Conservation (phyloP, 768 basidiomycete species). For the Kwoniella botswanensis region DNA sequence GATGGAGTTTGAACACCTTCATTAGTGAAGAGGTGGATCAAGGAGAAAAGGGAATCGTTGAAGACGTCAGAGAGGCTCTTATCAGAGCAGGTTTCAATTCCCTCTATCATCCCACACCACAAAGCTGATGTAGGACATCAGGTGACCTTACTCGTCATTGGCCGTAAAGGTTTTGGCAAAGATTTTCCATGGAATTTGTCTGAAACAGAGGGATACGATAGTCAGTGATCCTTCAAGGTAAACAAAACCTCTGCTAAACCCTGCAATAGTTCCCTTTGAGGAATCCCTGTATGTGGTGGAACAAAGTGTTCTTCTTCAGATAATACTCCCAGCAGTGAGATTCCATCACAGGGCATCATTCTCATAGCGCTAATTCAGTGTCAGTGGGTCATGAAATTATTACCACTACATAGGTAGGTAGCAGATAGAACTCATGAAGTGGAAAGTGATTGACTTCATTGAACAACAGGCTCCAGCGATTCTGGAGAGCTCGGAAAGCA, state of each 20-base stretch:
- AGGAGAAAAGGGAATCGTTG: slow-evolving; percentile 23
- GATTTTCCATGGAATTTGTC: slow-evolving; percentile 30
- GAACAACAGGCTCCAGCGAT: slow-evolving; percentile 17
- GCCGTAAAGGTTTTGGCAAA: slow-evolving; percentile 23
- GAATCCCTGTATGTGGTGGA: slow-evolving; percentile 35
- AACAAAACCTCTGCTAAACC: not conserved
- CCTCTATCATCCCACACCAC: too few relatives aligned
- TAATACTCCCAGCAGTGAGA: slow-evolving; percentile 23
- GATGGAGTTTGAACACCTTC: slow-evolving; percentile 21
- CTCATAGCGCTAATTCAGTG: not conserved
- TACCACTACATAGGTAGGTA: slow-evolving; percentile 7
- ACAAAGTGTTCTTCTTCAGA: slow-evolving; percentile 24
- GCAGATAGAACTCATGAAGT: not conserved
- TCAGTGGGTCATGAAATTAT: slow-evolving; percentile 22
- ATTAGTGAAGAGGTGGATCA: slow-evolving; percentile 18
- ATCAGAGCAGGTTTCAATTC: slow-evolving; percentile 18
- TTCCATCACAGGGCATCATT: not conserved
- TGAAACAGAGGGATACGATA: slow-evolving; percentile 18
- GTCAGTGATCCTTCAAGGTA: slow-evolving; percentile 11
- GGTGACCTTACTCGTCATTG: slow-evolving; percentile 38
- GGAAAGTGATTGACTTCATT: not conserved
- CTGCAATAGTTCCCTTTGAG: slow-evolving; percentile 32
- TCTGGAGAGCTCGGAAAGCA: slow-evolving; percentile 26
- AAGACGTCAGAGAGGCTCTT: slow-evolving; percentile 19
- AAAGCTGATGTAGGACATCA: not conserved